Percentiles rank a stretch among this genome's conserved stretches.
These are phyloP conservation scores for Coemansia sp. DNA, from an alignment of 192 early-diverging fungal genomes.

Conservation along the genomic window DNA sequence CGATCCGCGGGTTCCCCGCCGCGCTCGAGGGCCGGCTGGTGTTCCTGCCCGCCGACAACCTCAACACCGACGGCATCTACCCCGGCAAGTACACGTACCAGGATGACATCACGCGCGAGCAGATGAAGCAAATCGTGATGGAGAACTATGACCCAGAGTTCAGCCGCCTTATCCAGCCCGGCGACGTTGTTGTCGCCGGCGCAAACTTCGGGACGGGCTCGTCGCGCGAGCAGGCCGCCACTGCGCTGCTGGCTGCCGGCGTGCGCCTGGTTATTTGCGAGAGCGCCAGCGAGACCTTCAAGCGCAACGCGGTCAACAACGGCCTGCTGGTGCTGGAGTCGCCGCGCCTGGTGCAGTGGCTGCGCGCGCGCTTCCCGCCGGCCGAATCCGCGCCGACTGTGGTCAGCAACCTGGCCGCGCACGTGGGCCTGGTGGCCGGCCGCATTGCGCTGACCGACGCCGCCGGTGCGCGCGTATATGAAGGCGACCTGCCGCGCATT, in stretches of 20 bases:
- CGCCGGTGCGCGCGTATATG: slow-evolving; percentile 13
- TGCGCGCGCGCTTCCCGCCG: slow-evolving; percentile 51
- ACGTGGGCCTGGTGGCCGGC: slow-evolving; percentile 72
- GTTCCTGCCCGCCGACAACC: slow-evolving; percentile 88
- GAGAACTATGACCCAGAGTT: slow-evolving; percentile 97
- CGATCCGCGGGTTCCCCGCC: slow-evolving; percentile 68
- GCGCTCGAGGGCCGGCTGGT: slow-evolving; percentile 77
- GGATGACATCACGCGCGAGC: slow-evolving; percentile 84
- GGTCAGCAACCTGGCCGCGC: slow-evolving; percentile 70
- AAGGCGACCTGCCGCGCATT: slow-evolving; percentile 53
- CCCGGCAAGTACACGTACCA: slow-evolving; percentile 98
- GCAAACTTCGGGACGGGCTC: slow-evolving; percentile 98
- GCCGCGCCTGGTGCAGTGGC: slow-evolving; percentile 71
- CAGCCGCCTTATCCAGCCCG: slow-evolving; percentile 58
- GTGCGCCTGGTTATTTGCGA: slow-evolving; percentile 84
- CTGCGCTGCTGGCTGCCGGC: slow-evolving; percentile 82
- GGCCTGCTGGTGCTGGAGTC: slow-evolving; percentile 88
- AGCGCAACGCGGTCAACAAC: slow-evolving; percentile 99
- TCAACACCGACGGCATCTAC: slow-evolving; percentile 99
- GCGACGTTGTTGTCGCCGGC: slow-evolving; percentile 85
- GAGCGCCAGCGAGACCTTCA: slow-evolving; percentile 96
- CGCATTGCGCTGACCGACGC: slow-evolving; percentile 36
- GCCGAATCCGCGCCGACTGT: slow-evolving; percentile 54
- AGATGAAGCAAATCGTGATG: slow-evolving; percentile 96
- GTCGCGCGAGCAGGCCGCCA: slow-evolving; percentile 97